Conservation (phyloP, 164 flowering plant genomes). For the Nelumbo lutea region DNA sequence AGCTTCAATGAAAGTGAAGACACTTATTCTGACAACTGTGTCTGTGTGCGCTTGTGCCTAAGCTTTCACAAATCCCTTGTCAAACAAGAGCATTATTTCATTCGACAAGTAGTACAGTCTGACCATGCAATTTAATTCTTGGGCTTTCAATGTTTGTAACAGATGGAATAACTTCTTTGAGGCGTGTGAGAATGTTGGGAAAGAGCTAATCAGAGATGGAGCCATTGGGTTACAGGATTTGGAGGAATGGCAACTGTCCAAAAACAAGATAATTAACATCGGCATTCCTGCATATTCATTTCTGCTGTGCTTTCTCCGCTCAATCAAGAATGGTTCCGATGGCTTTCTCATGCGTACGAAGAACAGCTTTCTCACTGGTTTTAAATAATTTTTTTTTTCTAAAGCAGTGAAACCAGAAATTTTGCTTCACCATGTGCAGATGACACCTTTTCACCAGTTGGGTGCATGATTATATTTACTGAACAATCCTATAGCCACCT, state of each 20-base stretch:
- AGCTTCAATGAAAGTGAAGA: constrained; percentile 22
- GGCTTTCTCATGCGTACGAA: constrained; percentile 39
- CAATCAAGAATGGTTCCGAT: constrained; percentile 32
- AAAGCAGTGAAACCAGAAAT: background rate
- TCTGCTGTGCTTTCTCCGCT: constrained; percentile 33
- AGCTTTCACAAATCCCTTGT: no score
- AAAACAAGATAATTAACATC: constrained; percentile 31
- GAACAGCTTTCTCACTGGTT: background rate
- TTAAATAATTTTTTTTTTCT: background rate
- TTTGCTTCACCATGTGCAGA: background rate
- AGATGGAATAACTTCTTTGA: constrained; percentile 32
- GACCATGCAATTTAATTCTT: background rate
- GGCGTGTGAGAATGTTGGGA: constrained; percentile 24
- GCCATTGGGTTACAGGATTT: constrained; percentile 25
- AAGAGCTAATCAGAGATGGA: constrained; percentile 24
- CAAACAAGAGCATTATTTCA: no score
- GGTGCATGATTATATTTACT: background rate
- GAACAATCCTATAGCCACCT: background rate
- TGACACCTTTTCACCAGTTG: background rate
- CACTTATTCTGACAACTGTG: constrained; percentile 6
- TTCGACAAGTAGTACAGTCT: background rate
- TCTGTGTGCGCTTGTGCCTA: background rate
- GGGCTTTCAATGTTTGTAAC: background rate
- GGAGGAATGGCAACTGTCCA: constrained; percentile 30
- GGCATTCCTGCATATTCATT: constrained; percentile 40